phyloP scores from a whole-genome alignment of 164 flowering plant species.

The grape (Vitis vinifera) region DNA sequence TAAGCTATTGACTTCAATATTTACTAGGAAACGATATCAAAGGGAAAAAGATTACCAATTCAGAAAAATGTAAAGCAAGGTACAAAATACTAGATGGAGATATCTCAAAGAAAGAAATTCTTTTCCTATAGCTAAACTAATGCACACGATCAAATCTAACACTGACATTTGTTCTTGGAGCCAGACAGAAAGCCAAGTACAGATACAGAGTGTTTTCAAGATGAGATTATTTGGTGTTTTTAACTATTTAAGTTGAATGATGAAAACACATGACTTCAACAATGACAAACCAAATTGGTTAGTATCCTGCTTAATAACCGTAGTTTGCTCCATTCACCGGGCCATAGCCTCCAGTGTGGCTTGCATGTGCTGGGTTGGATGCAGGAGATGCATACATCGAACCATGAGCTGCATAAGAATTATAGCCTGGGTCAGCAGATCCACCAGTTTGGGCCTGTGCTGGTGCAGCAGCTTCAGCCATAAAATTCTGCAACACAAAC shows the following conservation, averaged over 20 bases:
- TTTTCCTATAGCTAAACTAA: no score
- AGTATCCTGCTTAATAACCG: constrained; percentile 32
- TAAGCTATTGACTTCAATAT: no score
- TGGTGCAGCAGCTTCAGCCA: constrained; percentile 52
- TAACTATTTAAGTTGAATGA: neutral
- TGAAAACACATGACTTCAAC: neutral
- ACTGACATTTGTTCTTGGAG: neutral
- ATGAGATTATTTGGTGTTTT: neutral
- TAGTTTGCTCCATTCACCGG: constrained; percentile 49
- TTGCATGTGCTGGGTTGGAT: constrained; percentile 37
- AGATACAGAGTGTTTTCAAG: neutral
- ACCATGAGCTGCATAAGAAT: constrained; percentile 42
- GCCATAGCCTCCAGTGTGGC: constrained; percentile 44
- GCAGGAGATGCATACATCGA: constrained; percentile 43
- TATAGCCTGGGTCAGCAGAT: constrained; percentile 43
- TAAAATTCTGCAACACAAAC: constrained; percentile 45
- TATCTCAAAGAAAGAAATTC: no score
- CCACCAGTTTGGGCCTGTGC: constrained; percentile 34
- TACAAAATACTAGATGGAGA: no score
- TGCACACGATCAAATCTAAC: no score
- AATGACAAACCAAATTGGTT: neutral
- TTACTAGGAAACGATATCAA: no score
- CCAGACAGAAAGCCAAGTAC: constrained; percentile 4
- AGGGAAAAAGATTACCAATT: no score
- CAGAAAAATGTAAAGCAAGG: no score